These are phyloP conservation scores for Cyberlindnera mycetangii DNA, from an alignment of 805 yeast species.

Conservation along the genomic window DNA sequence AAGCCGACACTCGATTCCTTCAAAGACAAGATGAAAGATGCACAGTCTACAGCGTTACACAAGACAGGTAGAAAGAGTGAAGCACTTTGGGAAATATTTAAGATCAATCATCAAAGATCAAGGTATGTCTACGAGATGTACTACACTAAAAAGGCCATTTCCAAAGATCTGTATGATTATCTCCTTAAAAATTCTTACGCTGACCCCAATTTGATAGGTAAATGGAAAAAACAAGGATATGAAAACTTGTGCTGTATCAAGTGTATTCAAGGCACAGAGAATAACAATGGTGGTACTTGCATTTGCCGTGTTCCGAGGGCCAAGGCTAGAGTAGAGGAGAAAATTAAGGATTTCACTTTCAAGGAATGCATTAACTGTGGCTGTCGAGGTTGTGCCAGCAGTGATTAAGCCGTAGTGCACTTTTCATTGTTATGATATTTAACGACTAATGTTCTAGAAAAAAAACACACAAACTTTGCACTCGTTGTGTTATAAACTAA, in stretches of 20 bases:
- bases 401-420: slow-evolving; percentile 40
- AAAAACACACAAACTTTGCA: too few species aligned
- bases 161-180: slow-evolving; percentile 70
- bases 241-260: slow-evolving; percentile 80
- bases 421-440: neutral
- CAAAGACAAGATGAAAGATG: slow-evolving; percentile 53
- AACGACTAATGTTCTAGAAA: too few species aligned
- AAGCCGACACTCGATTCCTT: slow-evolving; percentile 64
- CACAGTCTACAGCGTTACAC: slow-evolving; percentile 38
- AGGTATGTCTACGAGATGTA: slow-evolving; percentile 72
- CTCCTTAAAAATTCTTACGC: slow-evolving; percentile 62
- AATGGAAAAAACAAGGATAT: slow-evolving; percentile 83
- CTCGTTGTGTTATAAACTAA: neutral
- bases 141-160: slow-evolving; percentile 66
- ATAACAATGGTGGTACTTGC: slow-evolving; percentile 66
- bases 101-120: slow-evolving; percentile 70
- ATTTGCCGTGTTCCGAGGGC: slow-evolving; percentile 75
- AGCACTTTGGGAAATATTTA: slow-evolving; percentile 66
- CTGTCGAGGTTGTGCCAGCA: slow-evolving; percentile 78
- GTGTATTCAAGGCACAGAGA: slow-evolving; percentile 66
- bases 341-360: slow-evolving; percentile 31
- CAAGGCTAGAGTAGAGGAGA: slow-evolving; percentile 43
- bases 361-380: slow-evolving; percentile 79
- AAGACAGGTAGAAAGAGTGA: slow-evolving; percentile 48
- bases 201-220: slow-evolving; percentile 73